phyloP scores from a whole-genome alignment of 164 flowering plant species.

The Chimonanthus salicifolius region DNA sequence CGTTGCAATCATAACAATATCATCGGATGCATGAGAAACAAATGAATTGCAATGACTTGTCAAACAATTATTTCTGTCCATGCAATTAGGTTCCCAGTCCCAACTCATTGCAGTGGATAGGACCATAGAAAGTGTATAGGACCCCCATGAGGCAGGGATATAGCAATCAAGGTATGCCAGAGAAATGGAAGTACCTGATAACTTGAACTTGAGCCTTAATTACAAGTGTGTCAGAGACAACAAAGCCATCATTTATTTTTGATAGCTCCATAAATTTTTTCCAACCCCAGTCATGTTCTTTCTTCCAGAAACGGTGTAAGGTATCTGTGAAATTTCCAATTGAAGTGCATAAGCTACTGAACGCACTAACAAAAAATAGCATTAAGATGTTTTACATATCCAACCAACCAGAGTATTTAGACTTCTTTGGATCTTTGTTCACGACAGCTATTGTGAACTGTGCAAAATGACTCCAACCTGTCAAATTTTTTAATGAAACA shows the following conservation, averaged over 20 bases:
- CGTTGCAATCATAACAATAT: no score
- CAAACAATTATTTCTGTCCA: no score
- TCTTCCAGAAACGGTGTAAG: conserved; percentile 86
- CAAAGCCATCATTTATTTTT: conserved; percentile 83
- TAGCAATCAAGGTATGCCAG: background rate
- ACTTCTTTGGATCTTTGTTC: conserved; percentile 92
- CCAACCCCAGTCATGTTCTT: conserved; percentile 99
- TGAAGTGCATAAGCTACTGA: conserved; percentile 1
- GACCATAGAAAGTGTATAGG: no score
- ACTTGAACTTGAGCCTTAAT: conserved; percentile 98
- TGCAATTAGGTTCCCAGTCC: no score
- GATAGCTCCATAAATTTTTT: conserved; percentile 96
- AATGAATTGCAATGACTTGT: no score
- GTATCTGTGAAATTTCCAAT: conserved; percentile 50
- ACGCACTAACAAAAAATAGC: background rate
- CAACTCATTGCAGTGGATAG: no score
- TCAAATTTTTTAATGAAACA: background rate
- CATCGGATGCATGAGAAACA: no score
- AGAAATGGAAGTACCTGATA: conserved; percentile 44
- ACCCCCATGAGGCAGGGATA: no score
- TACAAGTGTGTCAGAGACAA: conserved; percentile 77
- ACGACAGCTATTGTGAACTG: conserved; percentile 95
- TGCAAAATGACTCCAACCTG: conserved; percentile 99
- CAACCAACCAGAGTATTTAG: conserved; percentile 82
- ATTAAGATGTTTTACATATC: background rate